Percentiles rank a stretch among this genome's conserved stretches.
phyloP scores from a whole-genome alignment of 2,329 filamentous ascomycete genomes.

The Monilinia aucupariae region DNA sequence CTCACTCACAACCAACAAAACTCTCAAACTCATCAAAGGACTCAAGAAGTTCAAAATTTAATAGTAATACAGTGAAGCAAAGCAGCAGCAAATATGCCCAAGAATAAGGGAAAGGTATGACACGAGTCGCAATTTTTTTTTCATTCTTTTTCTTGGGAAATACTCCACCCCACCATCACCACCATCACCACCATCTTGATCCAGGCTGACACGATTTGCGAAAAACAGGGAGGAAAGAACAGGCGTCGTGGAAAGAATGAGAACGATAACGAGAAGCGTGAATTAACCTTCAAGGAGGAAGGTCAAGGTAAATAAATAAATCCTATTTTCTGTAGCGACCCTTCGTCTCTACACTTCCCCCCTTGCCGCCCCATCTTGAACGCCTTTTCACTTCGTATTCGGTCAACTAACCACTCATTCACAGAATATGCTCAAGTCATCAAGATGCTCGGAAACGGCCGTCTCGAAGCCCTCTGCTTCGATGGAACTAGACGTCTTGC shows the following conservation, averaged over 20 bases:
- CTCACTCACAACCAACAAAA: background rate
- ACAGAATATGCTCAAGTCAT: slow-evolving; percentile 76
- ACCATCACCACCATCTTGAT: too few relatives aligned
- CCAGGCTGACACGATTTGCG: slow-evolving; percentile 18
- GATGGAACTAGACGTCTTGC: slow-evolving; percentile 83
- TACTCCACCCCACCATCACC: background rate
- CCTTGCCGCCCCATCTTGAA: slow-evolving; percentile 38
- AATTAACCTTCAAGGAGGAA: slow-evolving; percentile 98
- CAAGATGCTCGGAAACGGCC: slow-evolving; percentile 95
- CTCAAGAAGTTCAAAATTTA: background rate
- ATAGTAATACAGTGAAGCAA: slow-evolving; percentile 1
- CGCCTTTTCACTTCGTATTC: slow-evolving; percentile 33
- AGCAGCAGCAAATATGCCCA: slow-evolving; percentile 65
- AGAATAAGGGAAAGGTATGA: slow-evolving; percentile 97
- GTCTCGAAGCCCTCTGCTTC: slow-evolving; percentile 86
- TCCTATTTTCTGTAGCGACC: background rate
- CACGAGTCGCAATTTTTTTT: background rate
- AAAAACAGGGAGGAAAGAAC: slow-evolving; percentile 87
- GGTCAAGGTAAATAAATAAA: slow-evolving; percentile 60
- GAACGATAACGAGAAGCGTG: slow-evolving; percentile 98
- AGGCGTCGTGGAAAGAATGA: slow-evolving; percentile 97
- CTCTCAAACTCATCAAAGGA: background rate
- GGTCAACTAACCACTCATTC: slow-evolving; percentile 19
- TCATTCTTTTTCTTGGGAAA: background rate
- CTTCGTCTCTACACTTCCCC: background rate